Evolutionary conservation across 192 early-diverging fungal genomes (phyloP).

Genomic region (Coemansia sp.): DNA sequence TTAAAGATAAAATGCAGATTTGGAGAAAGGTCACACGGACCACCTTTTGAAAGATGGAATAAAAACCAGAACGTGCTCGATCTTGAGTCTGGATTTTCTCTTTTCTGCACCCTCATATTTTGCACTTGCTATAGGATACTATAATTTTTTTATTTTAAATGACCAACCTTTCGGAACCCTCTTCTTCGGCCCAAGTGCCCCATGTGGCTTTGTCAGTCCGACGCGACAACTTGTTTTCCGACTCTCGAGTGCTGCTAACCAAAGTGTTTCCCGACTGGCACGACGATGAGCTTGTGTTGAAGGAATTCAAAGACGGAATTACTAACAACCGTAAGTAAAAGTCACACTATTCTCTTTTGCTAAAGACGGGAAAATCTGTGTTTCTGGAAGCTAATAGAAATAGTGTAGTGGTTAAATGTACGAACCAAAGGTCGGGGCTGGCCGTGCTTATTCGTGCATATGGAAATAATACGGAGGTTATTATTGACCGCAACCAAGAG

Average conservation of each 20-base stretch:
- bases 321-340: slow-evolving; percentile 67
- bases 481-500: slow-evolving; percentile 89
- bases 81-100: too few species aligned
- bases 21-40: too few species aligned
- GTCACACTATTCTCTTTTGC: not conserved
- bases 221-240: slow-evolving; percentile 63
- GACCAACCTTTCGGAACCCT: too few species aligned
- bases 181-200: not conserved
- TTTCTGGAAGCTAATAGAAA: not conserved
- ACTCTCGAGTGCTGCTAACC: slow-evolving; percentile 57
- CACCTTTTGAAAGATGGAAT: too few species aligned
- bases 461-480: slow-evolving; percentile 79
- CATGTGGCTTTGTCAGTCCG: slow-evolving; percentile 38
- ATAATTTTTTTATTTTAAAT: too few species aligned
- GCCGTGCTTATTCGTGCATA: slow-evolving; percentile 85
- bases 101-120: too few species aligned
- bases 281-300: slow-evolving; percentile 57
- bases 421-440: slow-evolving; percentile 57
- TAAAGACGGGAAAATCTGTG: not conserved
- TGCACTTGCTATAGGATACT: too few species aligned
- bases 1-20: too few species aligned
- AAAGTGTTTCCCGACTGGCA: slow-evolving; percentile 66
- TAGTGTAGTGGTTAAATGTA: slow-evolving; percentile 65
- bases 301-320: slow-evolving; percentile 78
- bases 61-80: too few species aligned